Conservation (phyloP, 345 rosid species). For the Syzygium grande region DNA sequence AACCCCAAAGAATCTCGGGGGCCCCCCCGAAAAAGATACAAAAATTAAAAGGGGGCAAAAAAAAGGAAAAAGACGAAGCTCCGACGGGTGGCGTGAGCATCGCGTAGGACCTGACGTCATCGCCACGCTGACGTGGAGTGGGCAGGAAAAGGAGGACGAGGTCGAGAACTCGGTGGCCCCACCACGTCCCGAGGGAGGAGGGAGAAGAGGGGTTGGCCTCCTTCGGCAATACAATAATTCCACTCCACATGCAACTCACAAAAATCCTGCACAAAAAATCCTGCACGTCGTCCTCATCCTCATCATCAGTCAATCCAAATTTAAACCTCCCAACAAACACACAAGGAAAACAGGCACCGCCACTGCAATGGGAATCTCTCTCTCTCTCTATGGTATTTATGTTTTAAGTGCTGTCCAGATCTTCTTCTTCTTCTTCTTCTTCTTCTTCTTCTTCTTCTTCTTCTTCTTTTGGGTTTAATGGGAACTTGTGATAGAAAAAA, state of each 20-base stretch:
- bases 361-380: background rate
- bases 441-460: no score
- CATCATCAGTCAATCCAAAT: background rate
- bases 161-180: background rate
- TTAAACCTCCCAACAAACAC: background rate
- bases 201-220: background rate
- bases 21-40: background rate
- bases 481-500: background rate
- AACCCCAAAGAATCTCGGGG: background rate
- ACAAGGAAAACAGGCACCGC: background rate
- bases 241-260: background rate
- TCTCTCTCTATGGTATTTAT: background rate
- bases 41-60: background rate
- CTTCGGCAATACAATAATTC: background rate
- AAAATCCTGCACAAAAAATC: background rate
- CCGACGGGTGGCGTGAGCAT: background rate
- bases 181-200: background rate
- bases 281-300: background rate
- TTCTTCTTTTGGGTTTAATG: background rate
- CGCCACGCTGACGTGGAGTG: background rate
- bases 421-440: no score
- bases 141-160: background rate
- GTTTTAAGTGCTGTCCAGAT: background rate
- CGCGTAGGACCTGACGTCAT: background rate
- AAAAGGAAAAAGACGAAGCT: background rate